Conservation (phyloP, 768 basidiomycete species). For the Podaxis pistillaris region DNA sequence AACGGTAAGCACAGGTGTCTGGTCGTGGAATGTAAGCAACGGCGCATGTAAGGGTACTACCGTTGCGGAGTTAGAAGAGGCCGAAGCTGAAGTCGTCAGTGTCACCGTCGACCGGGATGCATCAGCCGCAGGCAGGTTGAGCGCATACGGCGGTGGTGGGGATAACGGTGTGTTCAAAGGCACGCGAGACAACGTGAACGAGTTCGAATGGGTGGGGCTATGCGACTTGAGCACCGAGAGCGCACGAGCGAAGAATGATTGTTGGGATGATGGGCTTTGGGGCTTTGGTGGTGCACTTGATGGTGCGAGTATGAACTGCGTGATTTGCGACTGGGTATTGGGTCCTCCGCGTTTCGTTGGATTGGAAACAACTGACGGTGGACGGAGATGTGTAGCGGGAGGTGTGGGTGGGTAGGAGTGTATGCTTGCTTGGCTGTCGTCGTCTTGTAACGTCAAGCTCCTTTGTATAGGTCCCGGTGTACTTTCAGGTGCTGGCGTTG, state of each 20-base stretch:
- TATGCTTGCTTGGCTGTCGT: slow-evolving; percentile 39
- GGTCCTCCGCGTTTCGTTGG: background rate
- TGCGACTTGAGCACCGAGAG: slow-evolving; percentile 46
- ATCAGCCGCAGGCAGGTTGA: slow-evolving; percentile 17
- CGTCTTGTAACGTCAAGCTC: slow-evolving; percentile 21
- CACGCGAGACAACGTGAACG: slow-evolving; percentile 54
- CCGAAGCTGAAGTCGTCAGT: slow-evolving; percentile 21
- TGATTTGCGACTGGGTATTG: slow-evolving; percentile 37
- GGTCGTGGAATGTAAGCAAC: slow-evolving; percentile 68
- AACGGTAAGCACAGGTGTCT: slow-evolving; percentile 63
- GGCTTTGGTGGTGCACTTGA: slow-evolving; percentile 34
- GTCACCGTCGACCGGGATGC: slow-evolving; percentile 18
- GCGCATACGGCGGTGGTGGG: slow-evolving; percentile 38
- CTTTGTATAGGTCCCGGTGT: slow-evolving; percentile 11
- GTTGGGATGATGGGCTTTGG: slow-evolving; percentile 30
- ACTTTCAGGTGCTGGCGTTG: slow-evolving; percentile 10
- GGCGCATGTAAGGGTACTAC: slow-evolving; percentile 29
- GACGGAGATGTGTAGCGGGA: slow-evolving; percentile 24
- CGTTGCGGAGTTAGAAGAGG: background rate
- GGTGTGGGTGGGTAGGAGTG: slow-evolving; percentile 65
- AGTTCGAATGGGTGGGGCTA: slow-evolving; percentile 56
- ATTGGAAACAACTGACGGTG: background rate
- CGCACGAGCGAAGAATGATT: slow-evolving; percentile 50
- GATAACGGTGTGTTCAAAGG: slow-evolving; percentile 25
- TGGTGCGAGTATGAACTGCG: slow-evolving; percentile 53